Evolutionary conservation across 2,329 filamentous ascomycete species (phyloP).

Genomic region (Furcasterigmium sp.): DNA sequence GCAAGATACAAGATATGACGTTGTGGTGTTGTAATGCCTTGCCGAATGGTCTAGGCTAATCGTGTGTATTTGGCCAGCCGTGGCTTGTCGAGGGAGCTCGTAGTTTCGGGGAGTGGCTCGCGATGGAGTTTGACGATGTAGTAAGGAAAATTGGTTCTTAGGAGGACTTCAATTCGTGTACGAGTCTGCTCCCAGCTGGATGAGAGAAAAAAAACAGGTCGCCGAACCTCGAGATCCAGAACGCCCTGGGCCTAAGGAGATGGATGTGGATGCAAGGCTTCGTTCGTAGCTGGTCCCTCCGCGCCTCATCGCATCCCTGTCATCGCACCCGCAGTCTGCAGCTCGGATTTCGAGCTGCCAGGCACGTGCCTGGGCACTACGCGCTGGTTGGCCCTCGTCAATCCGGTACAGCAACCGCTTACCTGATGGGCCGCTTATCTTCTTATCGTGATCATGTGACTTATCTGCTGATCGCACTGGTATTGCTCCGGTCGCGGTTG

Average conservation of each 20-base stretch:
- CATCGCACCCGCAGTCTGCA: not conserved
- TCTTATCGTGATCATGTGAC: not conserved
- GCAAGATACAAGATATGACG: too few species aligned
- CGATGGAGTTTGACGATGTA: too few species aligned
- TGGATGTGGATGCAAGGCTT: too few species aligned
- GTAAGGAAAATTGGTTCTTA: not conserved
- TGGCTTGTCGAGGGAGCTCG: too few species aligned
- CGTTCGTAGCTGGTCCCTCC: not conserved
- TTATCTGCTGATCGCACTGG: not conserved
- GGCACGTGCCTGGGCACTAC: conserved; percentile 1
- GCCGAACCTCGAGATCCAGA: not conserved
- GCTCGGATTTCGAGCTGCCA: not conserved
- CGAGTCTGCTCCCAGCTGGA: not conserved
- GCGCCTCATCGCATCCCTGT: not conserved
- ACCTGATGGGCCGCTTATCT: too few species aligned
- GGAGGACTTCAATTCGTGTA: not conserved
- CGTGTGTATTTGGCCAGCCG: too few species aligned
- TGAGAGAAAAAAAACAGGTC: not conserved
- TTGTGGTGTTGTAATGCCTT: too few species aligned
- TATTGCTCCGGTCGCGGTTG: conserved; percentile 2
- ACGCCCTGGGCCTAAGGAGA: not conserved
- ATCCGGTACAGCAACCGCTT: not conserved
- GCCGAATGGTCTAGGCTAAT: too few species aligned
- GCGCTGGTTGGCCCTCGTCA: not conserved
- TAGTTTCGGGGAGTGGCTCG: too few species aligned